Evolutionary conservation across 306 rosid genomes (phyloP).

Genomic region (Trifolium fragiferum): DNA sequence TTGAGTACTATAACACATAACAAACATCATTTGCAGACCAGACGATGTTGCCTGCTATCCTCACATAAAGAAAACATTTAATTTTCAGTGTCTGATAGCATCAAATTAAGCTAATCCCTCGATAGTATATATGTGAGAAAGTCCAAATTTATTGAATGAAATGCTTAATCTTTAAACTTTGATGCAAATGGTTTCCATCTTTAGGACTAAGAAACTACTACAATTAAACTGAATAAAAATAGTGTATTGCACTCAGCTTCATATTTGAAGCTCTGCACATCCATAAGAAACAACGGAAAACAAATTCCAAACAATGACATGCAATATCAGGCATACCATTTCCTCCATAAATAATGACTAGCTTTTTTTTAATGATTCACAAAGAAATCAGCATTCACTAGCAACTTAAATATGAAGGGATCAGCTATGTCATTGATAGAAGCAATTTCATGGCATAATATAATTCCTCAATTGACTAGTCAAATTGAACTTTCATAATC

Average conservation of each 20-base stretch:
- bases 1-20: too few relatives aligned
- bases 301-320: constrained; percentile 5
- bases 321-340: constrained; percentile 14
- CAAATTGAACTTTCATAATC: constrained; percentile 3
- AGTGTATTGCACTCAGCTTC: neutral
- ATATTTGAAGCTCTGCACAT: neutral
- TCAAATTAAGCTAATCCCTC: neutral
- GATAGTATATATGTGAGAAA: neutral
- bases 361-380: neutral
- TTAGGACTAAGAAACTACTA: neutral
- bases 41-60: too few relatives aligned
- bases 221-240: neutral
- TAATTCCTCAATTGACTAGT: neutral
- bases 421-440: constrained; percentile 2
- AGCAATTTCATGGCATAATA: neutral
- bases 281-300: constrained; percentile 7
- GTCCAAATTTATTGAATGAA: neutral
- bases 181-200: neutral
- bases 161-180: neutral
- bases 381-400: neutral
- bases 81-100: neutral
- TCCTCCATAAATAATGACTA: constrained; percentile 2
- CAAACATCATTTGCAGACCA: too few relatives aligned
- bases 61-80: too few relatives aligned
- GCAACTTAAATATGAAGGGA: neutral